A percentile compares a stretch with the other conserved stretches of the same genome.
Conservation (phyloP, 345 rosid species). For the Trapa incisa region DNA sequence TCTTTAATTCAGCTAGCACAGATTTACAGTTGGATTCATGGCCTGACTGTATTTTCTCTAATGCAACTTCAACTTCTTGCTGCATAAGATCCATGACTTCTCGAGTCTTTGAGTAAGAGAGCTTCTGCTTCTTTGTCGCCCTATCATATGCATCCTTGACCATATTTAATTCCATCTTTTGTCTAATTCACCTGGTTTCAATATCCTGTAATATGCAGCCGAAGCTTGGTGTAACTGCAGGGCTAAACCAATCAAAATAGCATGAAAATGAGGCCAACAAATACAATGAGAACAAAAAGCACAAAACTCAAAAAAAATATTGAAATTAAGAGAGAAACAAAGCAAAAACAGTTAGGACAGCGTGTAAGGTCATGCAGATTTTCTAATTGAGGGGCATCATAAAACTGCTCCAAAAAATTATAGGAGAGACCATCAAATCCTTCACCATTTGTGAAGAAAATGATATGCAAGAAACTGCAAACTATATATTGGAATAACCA, state of each 20-base stretch:
- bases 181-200: neutral
- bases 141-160: constrained; percentile 54
- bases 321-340: neutral
- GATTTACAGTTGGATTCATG: constrained; percentile 25
- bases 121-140: constrained; percentile 55
- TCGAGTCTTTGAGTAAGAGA: constrained; percentile 31
- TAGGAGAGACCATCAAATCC: neutral
- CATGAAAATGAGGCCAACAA: neutral
- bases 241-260: neutral
- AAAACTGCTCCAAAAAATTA: neutral
- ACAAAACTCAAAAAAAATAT: neutral
- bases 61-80: constrained; percentile 33
- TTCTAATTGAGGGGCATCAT: neutral
- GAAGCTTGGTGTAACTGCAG: neutral
- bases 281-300: neutral
- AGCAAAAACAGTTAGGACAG: neutral
- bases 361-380: neutral
- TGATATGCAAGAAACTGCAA: neutral
- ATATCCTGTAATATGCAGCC: neutral
- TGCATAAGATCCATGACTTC: constrained; percentile 15
- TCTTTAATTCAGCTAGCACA: constrained; percentile 34
- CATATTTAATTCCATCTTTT: constrained; percentile 28
- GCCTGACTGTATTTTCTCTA: constrained; percentile 30
- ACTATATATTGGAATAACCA: neutral
- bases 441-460: neutral